Evolutionary conservation across 352 stramenopile genomes (phyloP), one percentile per base, ranked within the genome.

Genomic region (Phytophthora colocasiae): DNA sequence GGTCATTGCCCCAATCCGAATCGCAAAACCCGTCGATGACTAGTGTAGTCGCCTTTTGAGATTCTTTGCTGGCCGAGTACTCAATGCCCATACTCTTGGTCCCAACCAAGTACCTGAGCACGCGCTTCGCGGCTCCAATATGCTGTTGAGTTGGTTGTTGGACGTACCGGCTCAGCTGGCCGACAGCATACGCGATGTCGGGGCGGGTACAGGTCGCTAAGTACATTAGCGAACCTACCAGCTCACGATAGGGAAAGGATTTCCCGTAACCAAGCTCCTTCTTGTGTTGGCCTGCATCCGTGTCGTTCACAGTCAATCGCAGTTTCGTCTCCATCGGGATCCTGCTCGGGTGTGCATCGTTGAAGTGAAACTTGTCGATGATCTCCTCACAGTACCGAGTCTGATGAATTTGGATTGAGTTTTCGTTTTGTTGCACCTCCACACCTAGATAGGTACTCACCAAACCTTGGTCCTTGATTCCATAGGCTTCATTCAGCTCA

Each of bases 171-270:
- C 71, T 77, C 7, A 76, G n/a, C 26, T 77, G 63, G 0, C 49
- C 63, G 1, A 80, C 17, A 8, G 47, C 56, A 52, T 61, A 80
- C 3, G 67, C 63, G 0, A 74, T 24, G 29, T 77, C 72, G 10
- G 63, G 45, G 4, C 52, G 58, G 12, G 51, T 78, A 24, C 49
- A 60, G 14, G 73, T 75, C 0, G 58, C 60, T 14, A 77, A 40
- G 32, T 75, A 77, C 73, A 80, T 72, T 9, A 72, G 45, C 46
- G 54, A 64, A 9, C 56, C 63, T 7, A 76, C 32, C 1, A 58
- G 19, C 10, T 59, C 53, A 14, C 61, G 43, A 45, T 71, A 78
- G 31, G 10, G 45, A 39, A 55, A 61, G 12, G 3, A 40, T 26
- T 53, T 55, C 1, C 29, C 46, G 32, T 29, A 10, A 3, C 6